These are phyloP conservation scores for Aureobasidium sp. DNA, from an alignment of 2,329 filamentous ascomycete species.

Conservation along the genomic window DNA sequence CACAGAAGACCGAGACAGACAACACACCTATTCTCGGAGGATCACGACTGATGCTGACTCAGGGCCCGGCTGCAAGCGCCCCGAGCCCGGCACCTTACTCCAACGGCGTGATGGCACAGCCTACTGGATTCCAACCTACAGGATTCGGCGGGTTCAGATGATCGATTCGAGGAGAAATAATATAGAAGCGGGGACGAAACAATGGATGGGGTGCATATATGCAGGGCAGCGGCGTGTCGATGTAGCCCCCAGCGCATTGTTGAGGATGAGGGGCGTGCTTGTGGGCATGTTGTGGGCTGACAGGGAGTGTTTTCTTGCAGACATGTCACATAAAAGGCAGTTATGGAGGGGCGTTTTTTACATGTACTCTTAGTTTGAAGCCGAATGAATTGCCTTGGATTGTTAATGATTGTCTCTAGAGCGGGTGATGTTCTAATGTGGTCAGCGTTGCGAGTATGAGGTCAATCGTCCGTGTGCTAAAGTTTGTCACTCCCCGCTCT, in stretches of 20 bases:
- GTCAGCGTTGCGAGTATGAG: not conserved
- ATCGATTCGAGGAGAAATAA: not conserved
- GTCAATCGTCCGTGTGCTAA: not conserved
- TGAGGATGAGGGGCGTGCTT: constrained; percentile 6
- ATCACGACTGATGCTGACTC: constrained; percentile 88
- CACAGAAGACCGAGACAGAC: constrained; percentile 83
- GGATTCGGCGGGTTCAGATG: constrained; percentile 23
- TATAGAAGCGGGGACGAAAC: not conserved
- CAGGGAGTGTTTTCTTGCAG: not conserved
- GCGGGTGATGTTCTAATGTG: not conserved
- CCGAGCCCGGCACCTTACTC: constrained; percentile 62
- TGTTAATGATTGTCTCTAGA: not conserved
- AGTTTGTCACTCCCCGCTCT: too few species aligned
- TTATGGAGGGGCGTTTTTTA: not conserved
- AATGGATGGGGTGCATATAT: constrained; percentile 3
- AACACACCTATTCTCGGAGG: constrained; percentile 88
- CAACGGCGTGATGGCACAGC: constrained; percentile 84
- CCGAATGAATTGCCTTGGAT: not conserved
- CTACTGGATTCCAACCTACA: constrained; percentile 48
- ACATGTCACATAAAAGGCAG: constrained; percentile 1
- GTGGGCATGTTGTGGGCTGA: not conserved
- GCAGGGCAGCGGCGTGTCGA: not conserved
- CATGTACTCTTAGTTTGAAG: constrained; percentile 10
- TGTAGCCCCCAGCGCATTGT: not conserved
- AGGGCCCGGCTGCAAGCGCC: constrained; percentile 58